phyloP scores from a whole-genome alignment of 768 basidiomycete species.

The Termitomyces sp. region DNA sequence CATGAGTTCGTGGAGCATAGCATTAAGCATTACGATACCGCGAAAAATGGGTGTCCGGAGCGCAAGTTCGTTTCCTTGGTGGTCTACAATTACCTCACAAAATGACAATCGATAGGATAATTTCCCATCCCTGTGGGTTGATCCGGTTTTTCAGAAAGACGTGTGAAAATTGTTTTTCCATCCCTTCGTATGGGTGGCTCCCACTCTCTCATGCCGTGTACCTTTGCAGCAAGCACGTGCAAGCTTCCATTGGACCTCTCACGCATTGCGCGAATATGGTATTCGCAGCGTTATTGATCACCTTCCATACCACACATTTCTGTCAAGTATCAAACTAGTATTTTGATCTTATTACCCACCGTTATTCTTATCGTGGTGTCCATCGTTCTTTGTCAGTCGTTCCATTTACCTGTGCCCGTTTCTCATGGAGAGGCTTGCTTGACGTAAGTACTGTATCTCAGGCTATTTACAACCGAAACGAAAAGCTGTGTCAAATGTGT shows the following conservation, averaged over 20 bases:
- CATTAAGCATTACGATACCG: background rate
- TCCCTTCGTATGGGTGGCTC: slow-evolving; percentile 8
- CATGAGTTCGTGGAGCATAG: background rate
- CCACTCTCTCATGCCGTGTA: slow-evolving; percentile 19
- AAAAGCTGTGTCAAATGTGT: background rate
- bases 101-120: background rate
- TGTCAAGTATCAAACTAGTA: background rate
- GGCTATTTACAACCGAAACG: background rate
- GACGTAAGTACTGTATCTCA: background rate
- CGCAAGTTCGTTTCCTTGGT: background rate
- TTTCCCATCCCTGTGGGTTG: background rate
- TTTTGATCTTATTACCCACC: background rate
- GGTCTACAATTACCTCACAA: background rate
- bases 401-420: background rate
- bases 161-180: slow-evolving; percentile 6
- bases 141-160: slow-evolving; percentile 2
- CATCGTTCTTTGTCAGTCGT: background rate
- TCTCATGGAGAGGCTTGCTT: background rate
- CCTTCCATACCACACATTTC: background rate
- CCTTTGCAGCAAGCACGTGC: slow-evolving; percentile 1
- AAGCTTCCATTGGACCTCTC: slow-evolving; percentile 12
- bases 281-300: slow-evolving; percentile 2
- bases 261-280: slow-evolving; percentile 11
- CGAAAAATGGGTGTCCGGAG: background rate
- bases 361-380: background rate